Conservation (phyloP, 2,329 filamentous ascomycete species). For the Aspergillus flavus region DNA sequence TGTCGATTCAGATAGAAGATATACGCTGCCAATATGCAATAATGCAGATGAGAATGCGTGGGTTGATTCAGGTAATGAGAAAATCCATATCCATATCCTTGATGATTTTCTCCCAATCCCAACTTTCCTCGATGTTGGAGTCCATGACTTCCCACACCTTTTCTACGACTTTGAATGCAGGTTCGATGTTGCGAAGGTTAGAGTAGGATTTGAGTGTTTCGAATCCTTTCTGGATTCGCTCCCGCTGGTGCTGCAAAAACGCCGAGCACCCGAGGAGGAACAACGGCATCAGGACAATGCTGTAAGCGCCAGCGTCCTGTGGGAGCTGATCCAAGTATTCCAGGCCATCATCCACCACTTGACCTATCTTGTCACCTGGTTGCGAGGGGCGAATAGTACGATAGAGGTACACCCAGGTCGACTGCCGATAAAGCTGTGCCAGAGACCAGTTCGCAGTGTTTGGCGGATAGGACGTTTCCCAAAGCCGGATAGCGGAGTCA, state of each 20-base stretch:
- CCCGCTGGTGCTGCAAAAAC: slow-evolving; percentile 57
- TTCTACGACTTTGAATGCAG: slow-evolving; percentile 58
- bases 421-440: slow-evolving; percentile 63
- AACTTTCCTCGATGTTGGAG: slow-evolving; percentile 56
- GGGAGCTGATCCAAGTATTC: slow-evolving; percentile 58
- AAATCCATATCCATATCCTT: slow-evolving; percentile 62
- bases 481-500: slow-evolving; percentile 71
- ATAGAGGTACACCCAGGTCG: slow-evolving; percentile 65
- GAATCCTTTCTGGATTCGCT: slow-evolving; percentile 58
- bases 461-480: slow-evolving; percentile 64
- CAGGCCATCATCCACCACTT: slow-evolving; percentile 62
- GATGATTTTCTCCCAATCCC: slow-evolving; percentile 67
- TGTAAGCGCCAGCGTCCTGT: slow-evolving; percentile 58
- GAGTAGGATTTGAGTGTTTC: slow-evolving; percentile 58
- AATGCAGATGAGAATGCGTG: slow-evolving; percentile 8
- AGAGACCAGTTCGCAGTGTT: slow-evolving; percentile 58
- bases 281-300: slow-evolving; percentile 62
- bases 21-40: neutral
- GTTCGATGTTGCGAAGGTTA: slow-evolving; percentile 60
- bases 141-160: slow-evolving; percentile 65
- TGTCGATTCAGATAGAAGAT: neutral
- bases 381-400: slow-evolving; percentile 61
- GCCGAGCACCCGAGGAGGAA: slow-evolving; percentile 65
- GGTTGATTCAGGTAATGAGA: slow-evolving; percentile 54
- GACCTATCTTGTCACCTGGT: slow-evolving; percentile 57